phyloP scores from a whole-genome alignment of 345 rosid species.

The Pugionium dolabratum region DNA sequence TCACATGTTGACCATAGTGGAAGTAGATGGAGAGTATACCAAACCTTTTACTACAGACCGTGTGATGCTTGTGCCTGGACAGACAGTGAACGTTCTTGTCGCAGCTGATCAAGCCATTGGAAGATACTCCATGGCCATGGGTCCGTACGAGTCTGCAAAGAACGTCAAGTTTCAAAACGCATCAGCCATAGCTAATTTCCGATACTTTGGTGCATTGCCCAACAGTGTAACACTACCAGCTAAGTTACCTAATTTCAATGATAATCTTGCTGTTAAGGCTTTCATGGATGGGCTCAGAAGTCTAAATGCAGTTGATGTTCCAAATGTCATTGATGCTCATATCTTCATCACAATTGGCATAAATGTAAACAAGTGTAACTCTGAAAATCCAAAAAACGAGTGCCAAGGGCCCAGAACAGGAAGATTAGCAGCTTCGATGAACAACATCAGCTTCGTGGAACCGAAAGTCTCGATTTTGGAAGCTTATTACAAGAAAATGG shows the following conservation, averaged over 20 bases:
- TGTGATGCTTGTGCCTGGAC: conserved; percentile 90
- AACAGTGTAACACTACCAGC: conserved; percentile 60
- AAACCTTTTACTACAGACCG: conserved; percentile 65
- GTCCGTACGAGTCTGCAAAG: conserved; percentile 72
- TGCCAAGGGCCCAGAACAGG: conserved; percentile 61
- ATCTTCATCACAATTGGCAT: conserved; percentile 68
- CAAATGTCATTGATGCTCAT: conserved; percentile 54
- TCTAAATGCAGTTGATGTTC: conserved; percentile 49
- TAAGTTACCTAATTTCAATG: conserved; percentile 61
- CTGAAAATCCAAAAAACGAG: conserved; percentile 51
- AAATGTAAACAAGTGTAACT: conserved; percentile 66
- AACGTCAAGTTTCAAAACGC: conserved; percentile 62
- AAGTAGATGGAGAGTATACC: conserved; percentile 83
- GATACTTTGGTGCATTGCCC: conserved; percentile 59
- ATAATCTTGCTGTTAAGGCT: conserved; percentile 67
- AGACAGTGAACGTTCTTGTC: conserved; percentile 80
- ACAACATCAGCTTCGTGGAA: conserved; percentile 67
- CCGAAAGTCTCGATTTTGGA: conserved; percentile 69
- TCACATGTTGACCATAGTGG: conserved; percentile 76
- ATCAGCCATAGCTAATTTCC: conserved; percentile 62
- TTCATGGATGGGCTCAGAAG: conserved; percentile 82
- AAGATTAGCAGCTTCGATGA: conserved; percentile 79
- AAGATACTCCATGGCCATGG: conserved; percentile 79
- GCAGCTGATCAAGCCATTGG: conserved; percentile 72
- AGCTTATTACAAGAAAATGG: conserved; percentile 63